Percentiles rank a stretch among this genome's conserved stretches.
These are phyloP conservation scores for Macrolepiota albuminosa DNA, from an alignment of 768 basidiomycete genomes.

Conservation along the genomic window DNA sequence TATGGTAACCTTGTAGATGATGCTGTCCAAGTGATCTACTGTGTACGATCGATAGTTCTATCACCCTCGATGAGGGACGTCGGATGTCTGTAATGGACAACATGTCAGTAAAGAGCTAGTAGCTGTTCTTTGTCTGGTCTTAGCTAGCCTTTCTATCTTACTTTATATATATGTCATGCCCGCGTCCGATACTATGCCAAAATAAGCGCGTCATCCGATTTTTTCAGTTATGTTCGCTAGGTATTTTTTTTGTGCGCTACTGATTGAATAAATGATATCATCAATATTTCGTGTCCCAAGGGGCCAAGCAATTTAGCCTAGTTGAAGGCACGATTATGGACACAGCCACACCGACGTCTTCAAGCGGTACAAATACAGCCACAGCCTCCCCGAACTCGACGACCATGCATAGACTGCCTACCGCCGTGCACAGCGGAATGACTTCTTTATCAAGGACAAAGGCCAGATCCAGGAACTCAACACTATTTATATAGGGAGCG, in stretches of 20 bases:
- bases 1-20: conserved; percentile 45
- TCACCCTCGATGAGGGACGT: neutral
- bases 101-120: neutral
- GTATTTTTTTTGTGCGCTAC: neutral
- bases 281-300: neutral
- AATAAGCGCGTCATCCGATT: neutral
- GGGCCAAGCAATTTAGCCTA: neutral
- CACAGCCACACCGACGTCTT: conserved; percentile 9
- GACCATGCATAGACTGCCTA: neutral
- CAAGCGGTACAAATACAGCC: neutral
- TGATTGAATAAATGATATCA: conserved; percentile 1
- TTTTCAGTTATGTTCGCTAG: neutral
- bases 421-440: neutral
- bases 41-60: conserved; percentile 6
- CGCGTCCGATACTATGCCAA: neutral
- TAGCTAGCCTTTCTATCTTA: conserved; percentile 15
- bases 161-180: conserved; percentile 14
- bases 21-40: conserved; percentile 57
- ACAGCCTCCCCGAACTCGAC: neutral
- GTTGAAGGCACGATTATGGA: neutral
- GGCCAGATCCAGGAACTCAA: neutral
- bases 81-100: neutral
- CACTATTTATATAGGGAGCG: neutral
- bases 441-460: neutral
- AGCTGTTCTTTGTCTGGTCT: conserved; percentile 1